These are phyloP conservation scores for Scheffersomyces quercinus DNA, from an alignment of 1,139 yeast species.

Conservation along the genomic window DNA sequence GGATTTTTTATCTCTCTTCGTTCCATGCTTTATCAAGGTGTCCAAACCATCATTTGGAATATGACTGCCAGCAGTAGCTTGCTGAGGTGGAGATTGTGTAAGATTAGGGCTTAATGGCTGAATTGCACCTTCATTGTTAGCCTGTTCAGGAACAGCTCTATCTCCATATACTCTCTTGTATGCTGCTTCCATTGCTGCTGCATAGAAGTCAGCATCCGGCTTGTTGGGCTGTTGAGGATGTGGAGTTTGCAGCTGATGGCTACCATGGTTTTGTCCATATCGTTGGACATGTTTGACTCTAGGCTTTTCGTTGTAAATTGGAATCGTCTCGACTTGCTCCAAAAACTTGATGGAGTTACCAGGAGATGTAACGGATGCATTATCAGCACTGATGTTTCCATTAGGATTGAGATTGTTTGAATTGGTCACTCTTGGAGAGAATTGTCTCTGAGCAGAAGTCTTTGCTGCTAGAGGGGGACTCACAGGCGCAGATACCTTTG, in stretches of 20 bases:
- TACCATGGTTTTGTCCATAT: background rate
- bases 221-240: conserved; percentile 1
- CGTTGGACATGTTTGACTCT: background rate
- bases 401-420: background rate
- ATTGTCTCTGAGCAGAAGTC: background rate
- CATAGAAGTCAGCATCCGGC: conserved; percentile 23
- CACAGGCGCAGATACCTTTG: conserved; percentile 3
- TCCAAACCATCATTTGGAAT: conserved; percentile 1
- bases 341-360: conserved; percentile 39
- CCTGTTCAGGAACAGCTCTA: background rate
- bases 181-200: conserved; percentile 44
- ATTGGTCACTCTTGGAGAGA: background rate
- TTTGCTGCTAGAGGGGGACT: conserved; percentile 4
- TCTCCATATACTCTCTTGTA: conserved; percentile 42
- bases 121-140: background rate
- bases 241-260: conserved; percentile 1
- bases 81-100: conserved; percentile 4
- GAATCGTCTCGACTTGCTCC: conserved; percentile 43
- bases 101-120: background rate
- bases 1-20: conserved; percentile 8
- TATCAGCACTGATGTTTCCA: background rate
- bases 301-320: conserved; percentile 15
- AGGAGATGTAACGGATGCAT: conserved; percentile 14
- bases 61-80: conserved; percentile 1
- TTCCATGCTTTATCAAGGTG: conserved; percentile 8